Conservation (phyloP, 2,329 filamentous ascomycete species). For the Chaetomiaceae sp. region DNA sequence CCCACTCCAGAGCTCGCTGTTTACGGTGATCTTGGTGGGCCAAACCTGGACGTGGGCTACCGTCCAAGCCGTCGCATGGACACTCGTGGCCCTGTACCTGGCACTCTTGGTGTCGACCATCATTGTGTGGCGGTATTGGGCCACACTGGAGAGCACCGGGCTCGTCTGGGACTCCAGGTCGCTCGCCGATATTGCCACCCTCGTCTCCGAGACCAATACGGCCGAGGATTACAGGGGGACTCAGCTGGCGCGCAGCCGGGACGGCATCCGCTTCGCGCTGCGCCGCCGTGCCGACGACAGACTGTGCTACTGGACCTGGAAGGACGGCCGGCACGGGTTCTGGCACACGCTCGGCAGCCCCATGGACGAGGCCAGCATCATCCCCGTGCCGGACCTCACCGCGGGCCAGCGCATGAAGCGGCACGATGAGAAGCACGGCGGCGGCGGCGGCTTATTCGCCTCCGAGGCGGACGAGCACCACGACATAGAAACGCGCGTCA, state of each 20-base stretch:
- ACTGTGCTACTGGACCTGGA: conserved; percentile 80
- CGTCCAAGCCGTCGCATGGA: conserved; percentile 73
- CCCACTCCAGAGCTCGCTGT: conserved; percentile 72
- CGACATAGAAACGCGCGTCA: conserved; percentile 25
- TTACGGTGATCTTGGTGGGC: conserved; percentile 55
- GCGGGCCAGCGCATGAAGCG: conserved; percentile 22
- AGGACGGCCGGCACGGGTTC: conserved; percentile 55
- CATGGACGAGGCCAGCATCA: conserved; percentile 39
- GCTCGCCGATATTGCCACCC: conserved; percentile 70
- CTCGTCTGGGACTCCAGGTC: conserved; percentile 80
- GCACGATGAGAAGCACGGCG: conserved; percentile 16
- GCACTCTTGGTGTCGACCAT: conserved; percentile 54
- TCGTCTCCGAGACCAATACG: conserved; percentile 75
- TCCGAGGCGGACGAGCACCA: conserved; percentile 20
- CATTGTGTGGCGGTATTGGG: conserved; percentile 58
- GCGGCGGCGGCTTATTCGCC: not conserved
- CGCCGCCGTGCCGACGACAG: conserved; percentile 56
- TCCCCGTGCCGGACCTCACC: conserved; percentile 19
- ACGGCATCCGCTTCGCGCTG: conserved; percentile 48
- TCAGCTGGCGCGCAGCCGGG: conserved; percentile 50
- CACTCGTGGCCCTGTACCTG: conserved; percentile 66
- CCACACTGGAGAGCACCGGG: conserved; percentile 57
- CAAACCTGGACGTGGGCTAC: conserved; percentile 71
- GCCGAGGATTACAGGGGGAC: conserved; percentile 65
- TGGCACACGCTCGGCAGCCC: conserved; percentile 70